A percentile compares a stretch with the other conserved stretches of the same genome.
Evolutionary conservation across 2,329 filamentous ascomycete genomes (phyloP).

Genomic region (Colletotrichum lindemuthianum): DNA sequence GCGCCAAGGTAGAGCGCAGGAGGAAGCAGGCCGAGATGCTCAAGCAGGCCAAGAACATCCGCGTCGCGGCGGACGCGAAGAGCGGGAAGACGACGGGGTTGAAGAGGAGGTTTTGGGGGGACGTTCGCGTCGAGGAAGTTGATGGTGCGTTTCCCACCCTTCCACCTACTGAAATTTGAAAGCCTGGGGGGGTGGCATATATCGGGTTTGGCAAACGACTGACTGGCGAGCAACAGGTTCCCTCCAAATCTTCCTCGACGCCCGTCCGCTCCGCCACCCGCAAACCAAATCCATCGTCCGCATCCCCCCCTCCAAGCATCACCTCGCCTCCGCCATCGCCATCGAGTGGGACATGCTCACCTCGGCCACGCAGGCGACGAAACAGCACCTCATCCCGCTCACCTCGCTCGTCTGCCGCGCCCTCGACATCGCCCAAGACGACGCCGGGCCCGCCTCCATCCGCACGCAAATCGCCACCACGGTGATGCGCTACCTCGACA

Average conservation of each 20-base stretch:
- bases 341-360: conserved; percentile 92
- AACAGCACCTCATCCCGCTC: conserved; percentile 88
- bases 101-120: conserved; percentile 88
- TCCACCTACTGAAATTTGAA: background rate
- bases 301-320: conserved; percentile 78
- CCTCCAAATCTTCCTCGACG: conserved; percentile 78
- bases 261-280: conserved; percentile 80
- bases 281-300: conserved; percentile 76
- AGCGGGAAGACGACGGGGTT: conserved; percentile 54
- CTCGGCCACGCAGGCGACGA: conserved; percentile 84
- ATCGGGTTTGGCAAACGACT: background rate
- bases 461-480: conserved; percentile 72
- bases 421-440: conserved; percentile 79
- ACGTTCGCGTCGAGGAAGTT: conserved; percentile 76
- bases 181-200: no score
- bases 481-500: conserved; percentile 87
- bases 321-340: conserved; percentile 86
- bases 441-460: conserved; percentile 63
- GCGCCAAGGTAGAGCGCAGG: conserved; percentile 59
- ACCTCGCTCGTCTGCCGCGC: conserved; percentile 87
- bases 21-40: conserved; percentile 65
- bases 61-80: conserved; percentile 46
- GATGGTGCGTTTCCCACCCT: conserved; percentile 60
- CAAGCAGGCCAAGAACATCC: conserved; percentile 60
- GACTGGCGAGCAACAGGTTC: conserved; percentile 45